Percentiles rank a stretch among this genome's conserved stretches.
Evolutionary conservation across 225 moss, liverwort and hornwort species (phyloP).

Genomic region (Pseudoscleropodium purum): DNA sequence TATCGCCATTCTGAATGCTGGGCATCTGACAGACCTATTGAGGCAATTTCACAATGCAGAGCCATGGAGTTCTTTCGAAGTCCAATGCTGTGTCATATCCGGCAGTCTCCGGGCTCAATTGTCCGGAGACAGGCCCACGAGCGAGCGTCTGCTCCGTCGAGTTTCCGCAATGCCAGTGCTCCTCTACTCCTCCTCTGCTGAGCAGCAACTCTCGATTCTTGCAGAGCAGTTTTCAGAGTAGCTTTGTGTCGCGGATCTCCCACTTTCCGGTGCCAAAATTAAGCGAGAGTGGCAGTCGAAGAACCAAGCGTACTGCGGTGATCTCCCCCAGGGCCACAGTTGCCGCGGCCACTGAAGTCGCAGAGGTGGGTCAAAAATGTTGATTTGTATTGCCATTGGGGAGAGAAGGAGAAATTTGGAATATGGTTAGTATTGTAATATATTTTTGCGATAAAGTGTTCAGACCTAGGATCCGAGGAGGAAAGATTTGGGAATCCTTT

Average conservation of each 20-base stretch:
- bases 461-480: background rate
- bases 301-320: conserved; percentile 7
- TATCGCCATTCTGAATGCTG: conserved; percentile 6
- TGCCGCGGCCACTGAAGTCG: conserved; percentile 25
- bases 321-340: conserved; percentile 15
- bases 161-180: conserved; percentile 24
- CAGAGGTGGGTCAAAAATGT: conserved; percentile 22
- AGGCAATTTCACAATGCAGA: conserved; percentile 31
- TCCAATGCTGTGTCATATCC: background rate
- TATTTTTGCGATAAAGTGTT: background rate
- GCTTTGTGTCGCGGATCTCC: conserved; percentile 11
- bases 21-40: background rate
- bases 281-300: background rate
- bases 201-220: background rate
- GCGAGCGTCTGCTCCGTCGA: conserved; percentile 3
- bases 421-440: background rate
- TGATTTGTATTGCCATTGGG: background rate
- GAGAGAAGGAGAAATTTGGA: background rate
- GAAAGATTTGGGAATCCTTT: background rate
- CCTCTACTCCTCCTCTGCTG: background rate
- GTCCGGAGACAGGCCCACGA: background rate
- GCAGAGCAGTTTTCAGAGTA: conserved; percentile 20
- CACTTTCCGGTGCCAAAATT: conserved; percentile 4
- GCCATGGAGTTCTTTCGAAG: conserved; percentile 33
- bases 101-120: background rate